A percentile compares a stretch with the other conserved stretches of the same genome.
phyloP scores from a whole-genome alignment of 768 basidiomycete genomes.

The Amanita polypyramis region DNA sequence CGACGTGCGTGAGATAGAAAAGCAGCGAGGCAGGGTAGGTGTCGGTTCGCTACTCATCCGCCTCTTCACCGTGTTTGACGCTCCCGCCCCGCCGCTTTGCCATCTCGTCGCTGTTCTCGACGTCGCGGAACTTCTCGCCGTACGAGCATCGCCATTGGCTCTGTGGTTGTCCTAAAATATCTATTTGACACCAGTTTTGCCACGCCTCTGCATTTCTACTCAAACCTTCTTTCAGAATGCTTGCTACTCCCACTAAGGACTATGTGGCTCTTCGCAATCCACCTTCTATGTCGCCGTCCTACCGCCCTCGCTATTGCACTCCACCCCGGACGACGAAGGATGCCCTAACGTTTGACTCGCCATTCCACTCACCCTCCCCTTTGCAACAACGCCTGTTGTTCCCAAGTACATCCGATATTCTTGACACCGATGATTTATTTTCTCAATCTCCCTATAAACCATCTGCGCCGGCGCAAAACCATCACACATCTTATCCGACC shows the following conservation, averaged over 20 bases:
- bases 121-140: slow-evolving; percentile 2
- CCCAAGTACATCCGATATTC: slow-evolving; percentile 14
- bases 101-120: slow-evolving; percentile 7
- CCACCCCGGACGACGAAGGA: slow-evolving; percentile 22
- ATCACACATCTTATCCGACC: neutral
- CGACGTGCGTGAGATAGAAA: slow-evolving; percentile 26
- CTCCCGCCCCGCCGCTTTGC: slow-evolving; percentile 14
- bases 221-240: slow-evolving; percentile 25
- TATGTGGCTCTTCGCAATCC: slow-evolving; percentile 21
- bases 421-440: slow-evolving; percentile 41
- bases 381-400: slow-evolving; percentile 36
- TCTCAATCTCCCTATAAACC: slow-evolving; percentile 42
- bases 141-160: slow-evolving; percentile 4
- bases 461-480: slow-evolving; percentile 18
- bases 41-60: slow-evolving; percentile 17
- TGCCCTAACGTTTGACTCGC: slow-evolving; percentile 33
- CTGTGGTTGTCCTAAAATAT: slow-evolving; percentile 3
- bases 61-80: slow-evolving; percentile 14
- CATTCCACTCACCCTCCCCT: slow-evolving; percentile 59
- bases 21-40: slow-evolving; percentile 16
- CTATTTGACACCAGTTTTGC: slow-evolving; percentile 12
- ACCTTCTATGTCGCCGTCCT: slow-evolving; percentile 25
- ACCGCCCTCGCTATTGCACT: slow-evolving; percentile 24
- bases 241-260: slow-evolving; percentile 31
- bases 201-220: slow-evolving; percentile 14